These are phyloP conservation scores for Vaccinium macrocarpon DNA, from an alignment of 148 eudicot species.

Conservation along the genomic window DNA sequence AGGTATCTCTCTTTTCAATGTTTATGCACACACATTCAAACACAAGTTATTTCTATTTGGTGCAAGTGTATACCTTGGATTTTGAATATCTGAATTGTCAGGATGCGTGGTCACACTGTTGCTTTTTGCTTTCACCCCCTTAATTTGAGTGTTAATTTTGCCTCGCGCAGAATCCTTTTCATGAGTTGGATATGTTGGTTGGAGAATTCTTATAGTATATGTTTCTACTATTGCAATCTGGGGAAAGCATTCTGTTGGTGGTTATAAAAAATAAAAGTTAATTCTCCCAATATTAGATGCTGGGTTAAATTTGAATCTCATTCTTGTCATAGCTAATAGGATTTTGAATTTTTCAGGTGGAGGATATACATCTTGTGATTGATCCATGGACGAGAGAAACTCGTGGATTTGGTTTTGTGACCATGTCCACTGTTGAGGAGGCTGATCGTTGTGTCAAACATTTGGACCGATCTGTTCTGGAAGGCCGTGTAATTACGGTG, in stretches of 20 bases:
- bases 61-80: not conserved
- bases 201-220: not conserved
- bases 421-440: slow-evolving; percentile 74
- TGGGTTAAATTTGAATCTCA: not conserved
- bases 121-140: not conserved
- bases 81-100: not conserved
- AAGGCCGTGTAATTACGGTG: slow-evolving; percentile 90
- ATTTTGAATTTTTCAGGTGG: slow-evolving; percentile 50
- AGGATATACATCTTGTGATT: slow-evolving; percentile 81
- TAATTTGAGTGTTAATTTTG: not conserved
- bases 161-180: not conserved
- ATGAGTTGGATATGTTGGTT: not conserved
- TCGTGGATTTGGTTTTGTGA: slow-evolving; percentile 94
- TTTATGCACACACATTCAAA: not conserved
- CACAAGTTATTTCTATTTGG: not conserved
- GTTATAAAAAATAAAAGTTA: not conserved
- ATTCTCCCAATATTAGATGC: not conserved
- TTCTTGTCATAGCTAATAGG: not conserved
- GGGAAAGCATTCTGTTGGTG: not conserved
- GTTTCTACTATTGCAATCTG: too few relatives aligned
- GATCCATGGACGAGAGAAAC: slow-evolving; percentile 91
- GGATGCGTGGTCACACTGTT: not conserved
- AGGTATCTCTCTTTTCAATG: slow-evolving; percentile 35
- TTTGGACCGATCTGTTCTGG: slow-evolving; percentile 78
- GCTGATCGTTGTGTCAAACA: slow-evolving; percentile 81